Base-by-base conservation (phyloP, 164 flowering plant species). In the Akebia trifoliata region DNA sequence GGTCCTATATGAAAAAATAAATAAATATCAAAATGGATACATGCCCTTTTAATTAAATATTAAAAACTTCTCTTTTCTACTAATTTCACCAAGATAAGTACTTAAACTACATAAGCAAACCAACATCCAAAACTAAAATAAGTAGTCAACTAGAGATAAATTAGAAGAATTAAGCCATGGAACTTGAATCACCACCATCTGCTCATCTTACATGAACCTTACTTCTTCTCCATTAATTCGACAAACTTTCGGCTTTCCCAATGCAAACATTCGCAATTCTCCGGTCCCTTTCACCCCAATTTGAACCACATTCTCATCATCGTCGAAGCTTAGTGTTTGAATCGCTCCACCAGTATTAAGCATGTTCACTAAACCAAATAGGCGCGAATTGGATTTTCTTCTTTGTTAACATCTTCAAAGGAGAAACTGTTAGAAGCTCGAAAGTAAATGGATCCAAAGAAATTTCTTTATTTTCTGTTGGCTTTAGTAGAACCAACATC, bases 331-430 rank as follows among this genome's bases (percentile, higher is more conserved):
- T 51, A 85, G 14, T 0, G 86, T 76, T 59, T 73, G 81, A 37
- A 87, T 65, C 3, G 94, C 87, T 0, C 97, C 97, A 5, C 97
- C 94, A 7, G 75, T 50, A 66, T 90, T 90, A 31, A 90, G 83
- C 97, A 90, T 90, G 72, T 90, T 90, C 56, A 73, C 87, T 8
- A 84, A 50, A 6, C 97, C 97, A 36, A n/a, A 90, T 83, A 1
- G 94, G 86, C 31, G 96, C 96, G 61, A 90, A 90, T 28, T 79
- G 78, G 21, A 83, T 57, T 2, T 56, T 61, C 2, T 62, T 74
- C 20, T 49, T 50, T 0, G 64, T 48, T 25, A 81, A 38, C 0
- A 17, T 7, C 29, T 58, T 65, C 12, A 90, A 81, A 0, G 97
- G 94, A 20, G 94, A 84, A 32, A 86, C 85, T 0, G 83, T 84